Evolutionary conservation across 2,329 filamentous ascomycete species (phyloP).

Genomic region (Dothideomycetes sp.): DNA sequence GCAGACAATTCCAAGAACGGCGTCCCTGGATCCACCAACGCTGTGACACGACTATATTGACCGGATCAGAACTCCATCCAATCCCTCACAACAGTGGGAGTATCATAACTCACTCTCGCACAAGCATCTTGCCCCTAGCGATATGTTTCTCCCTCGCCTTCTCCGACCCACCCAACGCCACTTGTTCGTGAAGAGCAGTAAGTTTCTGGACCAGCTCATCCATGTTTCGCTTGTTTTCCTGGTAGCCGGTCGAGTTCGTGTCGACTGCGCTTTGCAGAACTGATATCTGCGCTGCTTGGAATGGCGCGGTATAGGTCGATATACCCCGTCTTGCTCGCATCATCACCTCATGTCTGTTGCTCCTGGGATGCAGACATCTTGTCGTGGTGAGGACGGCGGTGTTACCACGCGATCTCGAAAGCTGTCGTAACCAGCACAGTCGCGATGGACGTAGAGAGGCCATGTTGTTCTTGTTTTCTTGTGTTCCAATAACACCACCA

Average conservation of each 20-base stretch:
- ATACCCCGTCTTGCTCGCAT: too few relatives aligned
- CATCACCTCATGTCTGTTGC: too few relatives aligned
- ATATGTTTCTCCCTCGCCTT: conserved; percentile 84
- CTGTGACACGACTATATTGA: conserved; percentile 57
- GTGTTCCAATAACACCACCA: too few relatives aligned
- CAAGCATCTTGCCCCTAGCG: conserved; percentile 84
- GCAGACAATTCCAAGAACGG: conserved; percentile 89
- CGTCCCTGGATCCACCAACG: conserved; percentile 78
- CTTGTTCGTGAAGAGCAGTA: conserved; percentile 54
- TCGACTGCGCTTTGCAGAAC: conserved; percentile 68
- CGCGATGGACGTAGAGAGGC: too few relatives aligned
- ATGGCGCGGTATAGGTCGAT: conserved; percentile 64
- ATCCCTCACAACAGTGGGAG: too few relatives aligned
- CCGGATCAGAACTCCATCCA: neutral
- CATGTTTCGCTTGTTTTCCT: conserved; percentile 73
- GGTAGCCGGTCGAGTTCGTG: conserved; percentile 63
- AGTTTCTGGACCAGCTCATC: conserved; percentile 58
- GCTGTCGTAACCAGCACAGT: too few relatives aligned
- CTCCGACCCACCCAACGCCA: conserved; percentile 56
- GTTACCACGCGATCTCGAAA: too few relatives aligned
- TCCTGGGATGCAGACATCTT: too few relatives aligned
- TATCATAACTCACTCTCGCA: conserved; percentile 62
- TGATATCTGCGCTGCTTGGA: conserved; percentile 76
- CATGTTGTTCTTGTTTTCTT: too few relatives aligned
- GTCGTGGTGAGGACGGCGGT: too few relatives aligned